Percentiles rank a stretch among this genome's conserved stretches.
These are phyloP conservation scores for Stevia rebaudiana DNA, from an alignment of 140 eudicot species.

Conservation along the genomic window DNA sequence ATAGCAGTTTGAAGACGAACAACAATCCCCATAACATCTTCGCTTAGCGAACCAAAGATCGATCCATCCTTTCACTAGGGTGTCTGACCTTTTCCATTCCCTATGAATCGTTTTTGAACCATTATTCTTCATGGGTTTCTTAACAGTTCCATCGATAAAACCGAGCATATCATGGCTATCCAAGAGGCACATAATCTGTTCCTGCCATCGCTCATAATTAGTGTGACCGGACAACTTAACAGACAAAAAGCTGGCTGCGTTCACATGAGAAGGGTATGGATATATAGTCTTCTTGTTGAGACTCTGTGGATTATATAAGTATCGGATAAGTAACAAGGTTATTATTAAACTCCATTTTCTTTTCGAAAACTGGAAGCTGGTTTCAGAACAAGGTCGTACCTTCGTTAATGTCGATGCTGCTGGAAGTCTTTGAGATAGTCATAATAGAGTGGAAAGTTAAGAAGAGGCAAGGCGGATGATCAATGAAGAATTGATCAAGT, in stretches of 20 bases:
- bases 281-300: no score
- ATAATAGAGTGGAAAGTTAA: no score
- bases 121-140: background rate
- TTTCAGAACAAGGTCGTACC: no score
- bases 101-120: no score
- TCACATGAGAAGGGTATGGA: background rate
- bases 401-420: no score
- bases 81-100: constrained; percentile 9
- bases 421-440: no score
- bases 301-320: no score
- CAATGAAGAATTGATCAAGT: no score
- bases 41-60: constrained; percentile 3
- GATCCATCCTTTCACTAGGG: constrained; percentile 17
- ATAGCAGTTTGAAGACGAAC: background rate
- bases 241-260: constrained; percentile 5
- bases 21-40: constrained; percentile 2
- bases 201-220: background rate
- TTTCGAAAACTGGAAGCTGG: no score
- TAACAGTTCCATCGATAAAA: background rate
- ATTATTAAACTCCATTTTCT: no score
- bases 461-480: no score
- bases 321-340: no score
- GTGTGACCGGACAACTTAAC: background rate
- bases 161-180: constrained; percentile 1
- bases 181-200: constrained; percentile 7